These are phyloP conservation scores for Colletotrichum sp. DNA, from an alignment of 2,329 filamentous ascomycete genomes.

Conservation along the genomic window DNA sequence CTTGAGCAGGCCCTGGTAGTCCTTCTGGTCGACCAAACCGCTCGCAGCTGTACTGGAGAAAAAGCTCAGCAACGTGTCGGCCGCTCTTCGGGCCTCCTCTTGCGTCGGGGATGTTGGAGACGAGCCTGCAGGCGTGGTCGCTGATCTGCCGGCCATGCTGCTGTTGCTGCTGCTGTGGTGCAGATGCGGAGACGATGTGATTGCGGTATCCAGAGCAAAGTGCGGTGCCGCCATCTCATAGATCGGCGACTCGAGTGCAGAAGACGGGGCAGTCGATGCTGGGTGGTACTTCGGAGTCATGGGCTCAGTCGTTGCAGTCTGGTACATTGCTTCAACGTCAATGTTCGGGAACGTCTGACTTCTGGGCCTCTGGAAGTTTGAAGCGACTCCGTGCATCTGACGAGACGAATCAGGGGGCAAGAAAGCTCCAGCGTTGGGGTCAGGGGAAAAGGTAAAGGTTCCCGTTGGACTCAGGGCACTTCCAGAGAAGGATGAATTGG, in stretches of 20 bases:
- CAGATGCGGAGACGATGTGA: conserved; percentile 46
- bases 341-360: conserved; percentile 86
- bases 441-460: conserved; percentile 77
- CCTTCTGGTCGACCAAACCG: conserved; percentile 75
- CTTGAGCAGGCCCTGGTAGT: conserved; percentile 79
- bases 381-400: conserved; percentile 38
- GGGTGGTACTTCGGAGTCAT: conserved; percentile 56
- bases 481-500: conserved; percentile 71
- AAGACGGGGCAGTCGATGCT: conserved; percentile 53
- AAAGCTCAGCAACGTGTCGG: conserved; percentile 82
- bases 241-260: conserved; percentile 56
- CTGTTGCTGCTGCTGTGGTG: conserved; percentile 57
- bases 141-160: conserved; percentile 42
- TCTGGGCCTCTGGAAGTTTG: conserved; percentile 75
- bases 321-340: conserved; percentile 63
- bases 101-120: conserved; percentile 74
- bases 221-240: conserved; percentile 47
- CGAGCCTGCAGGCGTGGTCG: conserved; percentile 52
- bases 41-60: conserved; percentile 72
- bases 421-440: conserved; percentile 73
- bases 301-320: conserved; percentile 44
- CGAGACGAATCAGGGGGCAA: conserved; percentile 41
- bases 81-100: conserved; percentile 83
- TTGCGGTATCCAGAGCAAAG: conserved; percentile 46
- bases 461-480: conserved; percentile 76